Evolutionary conservation across 1,284 basidiomycete species (phyloP), one percentile per base, ranked within the genome.

Genomic region (Ceratobasidium sp.): DNA sequence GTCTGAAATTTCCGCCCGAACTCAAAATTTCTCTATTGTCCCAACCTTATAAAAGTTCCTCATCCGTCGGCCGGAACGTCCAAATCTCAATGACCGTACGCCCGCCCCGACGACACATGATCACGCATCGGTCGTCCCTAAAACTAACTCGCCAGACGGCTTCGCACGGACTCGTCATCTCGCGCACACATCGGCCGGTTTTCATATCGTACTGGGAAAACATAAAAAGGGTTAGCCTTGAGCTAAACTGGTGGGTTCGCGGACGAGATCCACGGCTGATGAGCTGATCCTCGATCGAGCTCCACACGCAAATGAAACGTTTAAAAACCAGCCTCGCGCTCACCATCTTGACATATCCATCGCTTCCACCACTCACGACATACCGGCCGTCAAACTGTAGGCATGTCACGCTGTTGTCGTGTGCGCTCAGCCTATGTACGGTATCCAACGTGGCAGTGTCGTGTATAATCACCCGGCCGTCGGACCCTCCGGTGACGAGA

Each of bases 381-480:
- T 94, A 96, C 71, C 91, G 87, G 10, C 91, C 89, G 83, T 96
- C 94, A 82, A 97, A 94, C 84, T 98, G 97, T 16, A 99, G 87
- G 30, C 93, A 92, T 0, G 96, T 97, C 35, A 99, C 95, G 54
- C 92, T 93, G 78, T 95, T 96, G 85, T 96, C 95, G 87, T 99
- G 97, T 2, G 95, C 95, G 77, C 82, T 84, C 23, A 87, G 79
- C 3, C 85, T 83, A 75, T 85, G 85, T 27, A 85, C 82, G 68
- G 87, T 87, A 52, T 87, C 85, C 80, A 87, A 87, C 59, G 89
- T 90, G 46, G 86, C 84, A 27, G 98, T 88, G 64, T 92, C 90
- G 85, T 96, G 98, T 44, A 95, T 93, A 83, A 99, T 96, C 52
- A 99, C 94, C 0, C 96, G 91, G 0, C 97, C 97, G 82, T 98